These are phyloP conservation scores for Panicum miliaceum DNA, from an alignment of 176 grass and related monocot species.

Conservation along the genomic window DNA sequence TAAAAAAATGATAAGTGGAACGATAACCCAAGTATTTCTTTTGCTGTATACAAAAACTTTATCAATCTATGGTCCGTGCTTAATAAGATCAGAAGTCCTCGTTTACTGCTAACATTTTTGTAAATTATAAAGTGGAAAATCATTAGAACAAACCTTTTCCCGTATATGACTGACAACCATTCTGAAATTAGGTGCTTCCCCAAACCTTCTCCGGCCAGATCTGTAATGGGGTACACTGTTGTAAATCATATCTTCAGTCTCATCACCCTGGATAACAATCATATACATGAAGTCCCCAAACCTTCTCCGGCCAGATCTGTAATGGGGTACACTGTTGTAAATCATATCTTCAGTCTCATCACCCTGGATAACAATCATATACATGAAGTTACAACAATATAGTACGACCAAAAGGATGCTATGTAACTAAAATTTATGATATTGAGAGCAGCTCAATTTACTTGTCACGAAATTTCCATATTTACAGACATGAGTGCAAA, in stretches of 20 bases:
- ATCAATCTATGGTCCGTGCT: background rate
- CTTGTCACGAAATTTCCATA: background rate
- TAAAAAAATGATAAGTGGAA: constrained; percentile 3
- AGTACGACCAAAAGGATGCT: background rate
- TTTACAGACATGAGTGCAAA: constrained; percentile 1
- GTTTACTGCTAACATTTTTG: constrained; percentile 4
- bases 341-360: constrained; percentile 23
- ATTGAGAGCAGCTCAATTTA: background rate
- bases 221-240: constrained; percentile 25
- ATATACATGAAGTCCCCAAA: constrained; percentile 38
- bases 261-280: constrained; percentile 46
- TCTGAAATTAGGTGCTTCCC: constrained; percentile 58
- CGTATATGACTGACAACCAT: constrained; percentile 60
- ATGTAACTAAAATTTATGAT: background rate
- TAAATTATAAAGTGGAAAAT: background rate
- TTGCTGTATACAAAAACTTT: background rate
- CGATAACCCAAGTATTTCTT: constrained; percentile 16
- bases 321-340: constrained; percentile 26
- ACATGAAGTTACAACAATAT: constrained; percentile 26
- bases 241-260: constrained; percentile 25
- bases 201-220: constrained; percentile 37
- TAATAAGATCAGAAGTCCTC: constrained; percentile 3
- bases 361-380: constrained; percentile 48
- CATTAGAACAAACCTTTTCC: constrained; percentile 72
- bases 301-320: constrained; percentile 36